phyloP scores from a whole-genome alignment of 768 basidiomycete genomes.

The Vararia minispora region DNA sequence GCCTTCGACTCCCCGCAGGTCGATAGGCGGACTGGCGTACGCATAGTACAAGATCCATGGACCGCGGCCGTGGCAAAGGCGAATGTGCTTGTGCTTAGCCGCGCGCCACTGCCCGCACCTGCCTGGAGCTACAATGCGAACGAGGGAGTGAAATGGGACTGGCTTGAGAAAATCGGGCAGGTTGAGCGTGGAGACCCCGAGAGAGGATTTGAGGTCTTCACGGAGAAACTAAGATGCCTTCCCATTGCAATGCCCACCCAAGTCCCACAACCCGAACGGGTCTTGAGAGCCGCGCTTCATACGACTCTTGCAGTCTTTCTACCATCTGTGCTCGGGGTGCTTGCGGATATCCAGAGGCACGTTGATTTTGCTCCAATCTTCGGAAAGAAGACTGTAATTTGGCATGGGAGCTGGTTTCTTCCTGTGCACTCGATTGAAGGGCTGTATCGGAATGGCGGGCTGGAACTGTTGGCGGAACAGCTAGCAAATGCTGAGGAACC shows the following conservation, averaged over 20 bases:
- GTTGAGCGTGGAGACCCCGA: slow-evolving; percentile 3
- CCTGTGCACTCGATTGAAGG: slow-evolving; percentile 3
- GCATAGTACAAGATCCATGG: slow-evolving; percentile 7
- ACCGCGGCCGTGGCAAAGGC: slow-evolving; percentile 1
- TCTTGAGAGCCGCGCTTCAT: slow-evolving; percentile 6
- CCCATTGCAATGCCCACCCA: neutral
- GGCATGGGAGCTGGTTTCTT: slow-evolving; percentile 11
- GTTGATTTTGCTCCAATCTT: slow-evolving; percentile 3
- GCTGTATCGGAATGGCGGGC: neutral
- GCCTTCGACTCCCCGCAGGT: slow-evolving; percentile 1
- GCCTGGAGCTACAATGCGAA: slow-evolving; percentile 9
- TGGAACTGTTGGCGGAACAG: slow-evolving; percentile 5
- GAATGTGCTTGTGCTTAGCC: slow-evolving; percentile 5
- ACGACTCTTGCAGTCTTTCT: slow-evolving; percentile 8
- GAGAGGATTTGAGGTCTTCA: slow-evolving; percentile 2
- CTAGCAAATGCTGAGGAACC: slow-evolving; percentile 4
- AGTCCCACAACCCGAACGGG: neutral
- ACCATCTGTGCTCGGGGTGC: slow-evolving; percentile 5
- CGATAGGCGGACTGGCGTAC: slow-evolving; percentile 10
- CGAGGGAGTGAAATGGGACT: slow-evolving; percentile 1
- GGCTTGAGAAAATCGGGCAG: slow-evolving; percentile 4
- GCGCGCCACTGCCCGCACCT: slow-evolving; percentile 8
- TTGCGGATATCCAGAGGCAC: slow-evolving; percentile 3
- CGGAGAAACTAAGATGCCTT: slow-evolving; percentile 1
- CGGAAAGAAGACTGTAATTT: slow-evolving; percentile 7